phyloP scores from a whole-genome alignment of 768 basidiomycete species.

The Dioszegia hungarica region DNA sequence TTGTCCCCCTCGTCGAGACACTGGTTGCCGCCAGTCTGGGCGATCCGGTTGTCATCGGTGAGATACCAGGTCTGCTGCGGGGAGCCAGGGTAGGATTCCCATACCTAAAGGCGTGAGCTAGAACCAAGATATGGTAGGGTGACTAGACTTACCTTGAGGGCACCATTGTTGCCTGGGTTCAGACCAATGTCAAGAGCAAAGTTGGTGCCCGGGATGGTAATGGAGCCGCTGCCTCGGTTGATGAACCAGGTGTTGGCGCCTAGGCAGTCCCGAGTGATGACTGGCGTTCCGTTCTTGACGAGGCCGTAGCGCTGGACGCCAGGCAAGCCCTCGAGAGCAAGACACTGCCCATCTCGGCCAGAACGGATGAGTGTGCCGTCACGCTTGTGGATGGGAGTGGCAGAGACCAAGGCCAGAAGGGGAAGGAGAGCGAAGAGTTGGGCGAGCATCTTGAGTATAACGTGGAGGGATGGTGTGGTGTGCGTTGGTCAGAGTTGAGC shows the following conservation, averaged over 20 bases:
- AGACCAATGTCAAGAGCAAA: constrained; percentile 22
- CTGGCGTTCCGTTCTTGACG: constrained; percentile 10
- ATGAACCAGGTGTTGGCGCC: constrained; percentile 17
- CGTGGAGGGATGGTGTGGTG: not conserved
- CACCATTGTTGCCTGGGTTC: constrained; percentile 12
- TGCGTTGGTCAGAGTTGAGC: not conserved
- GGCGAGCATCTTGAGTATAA: not conserved
- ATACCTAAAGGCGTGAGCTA: no score
- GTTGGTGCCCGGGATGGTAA: constrained; percentile 6
- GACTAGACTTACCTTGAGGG: constrained; percentile 19
- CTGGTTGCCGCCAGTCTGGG: constrained; percentile 45
- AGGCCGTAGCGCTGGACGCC: not conserved
- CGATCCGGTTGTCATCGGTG: constrained; percentile 40
- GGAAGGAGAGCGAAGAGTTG: not conserved
- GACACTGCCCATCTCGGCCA: constrained; percentile 5
- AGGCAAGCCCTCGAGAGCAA: constrained; percentile 3
- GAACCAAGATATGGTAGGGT: no score
- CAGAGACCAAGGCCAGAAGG: constrained; percentile 1
- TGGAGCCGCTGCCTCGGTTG: constrained; percentile 10
- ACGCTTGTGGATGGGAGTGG: constrained; percentile 9
- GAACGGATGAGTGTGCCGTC: constrained; percentile 8
- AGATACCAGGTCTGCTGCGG: constrained; percentile 34
- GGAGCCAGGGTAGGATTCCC: constrained; percentile 14
- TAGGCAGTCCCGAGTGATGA: constrained; percentile 7
- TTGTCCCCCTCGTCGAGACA: constrained; percentile 41